Evolutionary conservation across 495 filamentous ascomycete genomes (phyloP).

Genomic region (Penicillium silybi): DNA sequence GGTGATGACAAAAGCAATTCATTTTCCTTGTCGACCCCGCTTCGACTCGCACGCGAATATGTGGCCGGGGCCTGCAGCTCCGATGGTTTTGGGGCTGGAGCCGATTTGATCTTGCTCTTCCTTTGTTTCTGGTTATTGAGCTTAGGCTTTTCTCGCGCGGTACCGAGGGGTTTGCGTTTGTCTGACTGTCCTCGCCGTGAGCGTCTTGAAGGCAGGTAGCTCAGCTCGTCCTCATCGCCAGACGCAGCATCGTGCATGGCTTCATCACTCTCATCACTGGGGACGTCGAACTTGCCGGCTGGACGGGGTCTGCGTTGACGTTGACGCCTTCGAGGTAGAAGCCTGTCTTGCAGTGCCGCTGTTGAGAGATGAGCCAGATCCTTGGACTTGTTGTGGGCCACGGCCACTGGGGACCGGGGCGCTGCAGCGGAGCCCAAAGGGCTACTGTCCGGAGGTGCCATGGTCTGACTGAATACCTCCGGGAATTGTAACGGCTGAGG

Average conservation of each 20-base stretch:
- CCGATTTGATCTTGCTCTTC: slow-evolving; percentile 7
- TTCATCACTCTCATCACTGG: slow-evolving; percentile 36
- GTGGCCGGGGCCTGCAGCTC: background rate
- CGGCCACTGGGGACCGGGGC: slow-evolving; percentile 10
- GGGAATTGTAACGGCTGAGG: slow-evolving; percentile 18
- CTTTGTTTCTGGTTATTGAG: slow-evolving; percentile 15
- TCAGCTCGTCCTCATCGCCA: slow-evolving; percentile 42
- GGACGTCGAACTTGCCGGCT: slow-evolving; percentile 15
- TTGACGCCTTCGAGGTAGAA: slow-evolving; percentile 44
- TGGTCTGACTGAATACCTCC: slow-evolving; percentile 44
- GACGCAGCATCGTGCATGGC: slow-evolving; percentile 23
- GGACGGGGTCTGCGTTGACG: slow-evolving; percentile 21
- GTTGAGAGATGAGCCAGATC: slow-evolving; percentile 41
- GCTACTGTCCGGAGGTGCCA: slow-evolving; percentile 51
- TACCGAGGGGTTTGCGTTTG: slow-evolving; percentile 18
- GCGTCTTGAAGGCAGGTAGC: slow-evolving; percentile 24
- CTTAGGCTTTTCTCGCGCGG: slow-evolving; percentile 8
- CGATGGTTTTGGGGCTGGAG: slow-evolving; percentile 1
- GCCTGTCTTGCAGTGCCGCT: slow-evolving; percentile 41
- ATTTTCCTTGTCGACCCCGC: slow-evolving; percentile 31
- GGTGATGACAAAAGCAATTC: slow-evolving; percentile 27
- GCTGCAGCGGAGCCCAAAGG: slow-evolving; percentile 20
- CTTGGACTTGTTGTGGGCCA: slow-evolving; percentile 19
- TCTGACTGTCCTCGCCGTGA: slow-evolving; percentile 12
- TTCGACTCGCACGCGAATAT: slow-evolving; percentile 11